Conservation (phyloP, 164 flowering plant species). For the Dillenia suffruticosa region DNA sequence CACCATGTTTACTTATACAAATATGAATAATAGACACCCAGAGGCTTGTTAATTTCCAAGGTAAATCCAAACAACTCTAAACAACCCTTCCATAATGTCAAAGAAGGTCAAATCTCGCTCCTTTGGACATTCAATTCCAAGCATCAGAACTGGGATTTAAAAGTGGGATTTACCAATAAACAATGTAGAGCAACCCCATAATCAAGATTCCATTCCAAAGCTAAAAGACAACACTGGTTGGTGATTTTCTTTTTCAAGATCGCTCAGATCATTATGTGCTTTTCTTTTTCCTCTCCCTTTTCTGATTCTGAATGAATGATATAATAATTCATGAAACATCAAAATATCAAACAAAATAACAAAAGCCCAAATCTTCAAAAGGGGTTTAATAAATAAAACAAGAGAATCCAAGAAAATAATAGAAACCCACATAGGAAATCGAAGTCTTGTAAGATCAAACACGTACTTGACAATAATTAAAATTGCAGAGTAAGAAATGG, state of each 20-base stretch:
- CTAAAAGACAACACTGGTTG: not conserved
- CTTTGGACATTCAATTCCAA: not conserved
- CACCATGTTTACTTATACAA: no score
- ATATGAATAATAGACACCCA: no score
- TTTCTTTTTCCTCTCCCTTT: no score
- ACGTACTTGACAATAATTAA: not conserved
- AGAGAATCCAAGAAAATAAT: not conserved
- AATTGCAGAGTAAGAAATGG: not conserved
- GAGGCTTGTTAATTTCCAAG: no score
- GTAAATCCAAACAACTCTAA: no score
- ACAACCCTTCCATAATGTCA: not conserved
- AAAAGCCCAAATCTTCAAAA: not conserved
- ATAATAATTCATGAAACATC: no score
- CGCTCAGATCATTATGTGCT: no score
- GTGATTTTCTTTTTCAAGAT: no score
- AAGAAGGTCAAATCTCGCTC: not conserved
- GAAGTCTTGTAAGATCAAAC: not conserved
- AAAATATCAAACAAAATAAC: not conserved
- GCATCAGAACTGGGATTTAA: not conserved
- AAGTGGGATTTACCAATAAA: not conserved
- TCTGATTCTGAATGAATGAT: no score
- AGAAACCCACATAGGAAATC: not conserved
- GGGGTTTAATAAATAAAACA: not conserved
- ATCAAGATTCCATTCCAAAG: not conserved
- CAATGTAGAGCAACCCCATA: not conserved